These are phyloP conservation scores for Acanthochlamys bracteata DNA, from an alignment of 106 monocot genomes.

Conservation along the genomic window DNA sequence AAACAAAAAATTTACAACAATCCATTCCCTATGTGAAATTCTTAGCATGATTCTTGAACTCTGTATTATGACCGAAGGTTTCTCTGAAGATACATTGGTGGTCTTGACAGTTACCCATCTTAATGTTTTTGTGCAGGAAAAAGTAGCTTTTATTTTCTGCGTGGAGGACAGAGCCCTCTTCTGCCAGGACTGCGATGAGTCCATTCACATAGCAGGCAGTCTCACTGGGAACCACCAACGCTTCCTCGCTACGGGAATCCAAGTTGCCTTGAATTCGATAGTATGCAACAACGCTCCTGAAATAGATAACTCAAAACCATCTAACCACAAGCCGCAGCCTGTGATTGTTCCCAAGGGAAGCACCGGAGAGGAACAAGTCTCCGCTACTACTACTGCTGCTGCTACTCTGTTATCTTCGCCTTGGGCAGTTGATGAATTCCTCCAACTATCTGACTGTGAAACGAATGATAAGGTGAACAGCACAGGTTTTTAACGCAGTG, in stretches of 20 bases:
- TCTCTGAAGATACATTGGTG: not conserved
- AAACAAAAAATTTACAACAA: no score
- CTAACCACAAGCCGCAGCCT: constrained; percentile 12
- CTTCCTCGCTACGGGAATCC: constrained; percentile 77
- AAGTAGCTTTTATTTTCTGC: constrained; percentile 80
- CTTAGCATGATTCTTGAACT: no score
- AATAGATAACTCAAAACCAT: constrained; percentile 15
- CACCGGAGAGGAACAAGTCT: not conserved
- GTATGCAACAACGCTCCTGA: constrained; percentile 21
- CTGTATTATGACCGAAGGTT: not conserved
- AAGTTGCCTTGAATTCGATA: constrained; percentile 36
- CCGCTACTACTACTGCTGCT: not conserved
- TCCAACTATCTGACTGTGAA: constrained; percentile 84
- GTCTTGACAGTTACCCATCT: not conserved
- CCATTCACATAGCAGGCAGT: constrained; percentile 57
- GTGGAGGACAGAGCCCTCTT: constrained; percentile 95
- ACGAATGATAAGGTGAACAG: constrained; percentile 50
- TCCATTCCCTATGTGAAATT: no score
- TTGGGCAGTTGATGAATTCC: constrained; percentile 89
- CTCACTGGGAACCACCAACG: constrained; percentile 77
- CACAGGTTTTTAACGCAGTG: no score
- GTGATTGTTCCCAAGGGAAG: not conserved
- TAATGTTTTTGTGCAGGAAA: constrained; percentile 50
- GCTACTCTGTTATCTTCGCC: constrained; percentile 15
- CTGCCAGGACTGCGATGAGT: constrained; percentile 74